Evolutionary conservation across 2,329 filamentous ascomycete species (phyloP).

Genomic region (Colletotrichum abscissum): DNA sequence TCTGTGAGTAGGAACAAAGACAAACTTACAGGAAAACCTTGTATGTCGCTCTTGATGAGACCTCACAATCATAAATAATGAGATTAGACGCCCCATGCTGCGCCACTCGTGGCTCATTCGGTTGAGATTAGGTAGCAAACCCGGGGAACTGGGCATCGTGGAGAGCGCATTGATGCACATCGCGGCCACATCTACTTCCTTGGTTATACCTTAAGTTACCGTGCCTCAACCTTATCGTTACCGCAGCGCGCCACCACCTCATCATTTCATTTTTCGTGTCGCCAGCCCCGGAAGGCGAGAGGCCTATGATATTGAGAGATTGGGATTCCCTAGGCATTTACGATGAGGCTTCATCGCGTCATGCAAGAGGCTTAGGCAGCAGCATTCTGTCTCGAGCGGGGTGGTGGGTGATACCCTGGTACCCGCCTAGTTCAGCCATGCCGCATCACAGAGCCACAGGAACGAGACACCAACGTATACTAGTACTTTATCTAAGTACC

Average conservation of each 20-base stretch:
- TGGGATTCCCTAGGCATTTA: background rate
- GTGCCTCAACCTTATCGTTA: background rate
- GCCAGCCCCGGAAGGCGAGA: background rate
- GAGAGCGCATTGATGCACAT: background rate
- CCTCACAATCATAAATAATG: background rate
- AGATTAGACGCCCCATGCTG: background rate
- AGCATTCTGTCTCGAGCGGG: background rate
- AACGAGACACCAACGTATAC: background rate
- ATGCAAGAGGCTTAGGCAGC: background rate
- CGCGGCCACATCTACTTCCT: background rate
- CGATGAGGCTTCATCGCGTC: background rate
- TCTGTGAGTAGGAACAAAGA: background rate
- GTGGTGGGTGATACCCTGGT: background rate
- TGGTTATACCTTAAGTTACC: background rate
- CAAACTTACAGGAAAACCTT: fast-evolving
- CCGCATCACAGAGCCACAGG: background rate
- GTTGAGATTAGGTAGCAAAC: background rate
- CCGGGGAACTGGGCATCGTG: background rate
- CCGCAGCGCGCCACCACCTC: background rate
- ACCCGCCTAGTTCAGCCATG: background rate
- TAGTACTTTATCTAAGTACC: background rate
- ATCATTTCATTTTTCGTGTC: background rate
- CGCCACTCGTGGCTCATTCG: background rate
- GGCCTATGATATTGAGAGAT: background rate
- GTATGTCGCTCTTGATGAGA: background rate